Conservation (phyloP, 108 stramenopile species). For the Skeletonema costatum region DNA sequence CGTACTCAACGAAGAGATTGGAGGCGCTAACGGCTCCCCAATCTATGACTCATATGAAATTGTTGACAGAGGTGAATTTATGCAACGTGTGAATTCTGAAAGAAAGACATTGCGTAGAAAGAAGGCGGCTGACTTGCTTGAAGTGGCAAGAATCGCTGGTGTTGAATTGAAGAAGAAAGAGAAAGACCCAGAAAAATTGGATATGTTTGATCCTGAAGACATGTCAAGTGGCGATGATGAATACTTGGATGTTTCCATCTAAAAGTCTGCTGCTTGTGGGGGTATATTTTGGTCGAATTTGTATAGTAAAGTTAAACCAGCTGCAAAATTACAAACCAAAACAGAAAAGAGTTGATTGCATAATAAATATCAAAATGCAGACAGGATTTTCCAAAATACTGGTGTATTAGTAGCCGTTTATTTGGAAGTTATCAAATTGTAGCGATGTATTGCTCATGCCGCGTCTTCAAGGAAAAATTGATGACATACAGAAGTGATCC, state of each 20-base stretch:
- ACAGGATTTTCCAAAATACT: not conserved
- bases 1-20: constrained; percentile 38
- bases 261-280: not conserved
- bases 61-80: constrained; percentile 47
- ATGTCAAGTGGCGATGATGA: constrained; percentile 25
- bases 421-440: not conserved
- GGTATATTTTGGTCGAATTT: not conserved
- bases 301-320: not conserved
- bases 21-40: constrained; percentile 45
- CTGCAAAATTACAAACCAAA: not conserved
- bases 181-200: constrained; percentile 42
- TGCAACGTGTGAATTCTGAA: constrained; percentile 47
- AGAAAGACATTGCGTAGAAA: constrained; percentile 39
- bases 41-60: constrained; percentile 50
- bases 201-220: constrained; percentile 46
- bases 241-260: constrained; percentile 49
- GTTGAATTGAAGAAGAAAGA: constrained; percentile 49
- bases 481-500: constrained; percentile 51
- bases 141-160: constrained; percentile 49
- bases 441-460: not conserved
- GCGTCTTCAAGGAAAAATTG: constrained; percentile 17
- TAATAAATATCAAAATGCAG: too few species aligned
- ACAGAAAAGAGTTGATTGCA: not conserved
- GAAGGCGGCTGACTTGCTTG: constrained; percentile 47
- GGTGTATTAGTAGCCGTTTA: too few species aligned